Conservation (phyloP, 1,284 basidiomycete species). For the Singerocomus inundabilis region DNA sequence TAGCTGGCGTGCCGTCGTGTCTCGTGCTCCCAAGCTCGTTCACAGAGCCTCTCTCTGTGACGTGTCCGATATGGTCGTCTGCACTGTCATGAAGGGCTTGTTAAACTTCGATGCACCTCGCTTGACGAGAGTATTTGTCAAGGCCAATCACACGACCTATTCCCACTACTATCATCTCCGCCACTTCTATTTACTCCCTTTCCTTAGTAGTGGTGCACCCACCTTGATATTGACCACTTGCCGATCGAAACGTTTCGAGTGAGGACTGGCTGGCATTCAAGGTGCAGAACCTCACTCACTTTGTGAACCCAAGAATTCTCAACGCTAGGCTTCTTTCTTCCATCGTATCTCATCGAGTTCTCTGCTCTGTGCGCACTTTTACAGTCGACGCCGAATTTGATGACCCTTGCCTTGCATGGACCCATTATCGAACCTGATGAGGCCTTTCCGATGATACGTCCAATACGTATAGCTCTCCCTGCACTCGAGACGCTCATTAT, state of each 20-base stretch:
- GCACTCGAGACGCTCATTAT: slow-evolving; percentile 17
- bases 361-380: slow-evolving; percentile 13
- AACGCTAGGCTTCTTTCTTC: slow-evolving; percentile 3
- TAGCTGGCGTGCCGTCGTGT: slow-evolving; percentile 12
- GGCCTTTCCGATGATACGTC: slow-evolving; percentile 8
- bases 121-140: slow-evolving; percentile 14
- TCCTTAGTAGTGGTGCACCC: slow-evolving; percentile 12
- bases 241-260: slow-evolving; percentile 16
- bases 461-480: slow-evolving; percentile 3
- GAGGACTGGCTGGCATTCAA: slow-evolving; percentile 11
- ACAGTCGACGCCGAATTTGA: slow-evolving; percentile 11
- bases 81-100: slow-evolving; percentile 8
- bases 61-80: slow-evolving; percentile 18
- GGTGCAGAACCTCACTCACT: slow-evolving; percentile 12
- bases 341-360: slow-evolving; percentile 19
- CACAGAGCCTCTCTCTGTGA: slow-evolving; percentile 17
- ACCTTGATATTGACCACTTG: slow-evolving; percentile 20
- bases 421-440: slow-evolving; percentile 19
- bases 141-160: slow-evolving; percentile 9
- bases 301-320: slow-evolving; percentile 16
- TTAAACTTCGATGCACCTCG: slow-evolving; percentile 3
- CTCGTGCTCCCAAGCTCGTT: slow-evolving; percentile 5
- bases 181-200: slow-evolving; percentile 14
- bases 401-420: slow-evolving; percentile 19
- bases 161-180: slow-evolving; percentile 9